Percentiles rank a stretch among this genome's conserved stretches.
phyloP scores from a whole-genome alignment of 805 yeast species.

The Crinitomyces ghanaensis region DNA sequence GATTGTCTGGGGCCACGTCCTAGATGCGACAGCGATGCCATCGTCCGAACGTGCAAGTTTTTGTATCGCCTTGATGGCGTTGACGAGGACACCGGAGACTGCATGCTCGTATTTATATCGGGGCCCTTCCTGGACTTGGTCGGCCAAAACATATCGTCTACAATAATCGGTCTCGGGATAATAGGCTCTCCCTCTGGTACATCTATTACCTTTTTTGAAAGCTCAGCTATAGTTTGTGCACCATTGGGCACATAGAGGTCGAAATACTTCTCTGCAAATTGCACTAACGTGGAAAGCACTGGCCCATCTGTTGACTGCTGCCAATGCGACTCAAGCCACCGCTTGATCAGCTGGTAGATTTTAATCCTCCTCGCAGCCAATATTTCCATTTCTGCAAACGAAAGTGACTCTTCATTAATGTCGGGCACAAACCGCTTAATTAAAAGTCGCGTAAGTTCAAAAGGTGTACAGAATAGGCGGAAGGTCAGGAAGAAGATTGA shows the following conservation, averaged over 20 bases:
- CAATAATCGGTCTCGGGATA: conserved; percentile 11
- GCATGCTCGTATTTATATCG: not conserved
- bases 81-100: conserved; percentile 9
- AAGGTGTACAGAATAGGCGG: conserved; percentile 56
- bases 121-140: not conserved
- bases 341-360: conserved; percentile 56
- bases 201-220: conserved; percentile 11
- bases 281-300: conserved; percentile 56
- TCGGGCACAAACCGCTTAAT: conserved; percentile 33
- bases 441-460: conserved; percentile 56
- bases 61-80: no score
- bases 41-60: no score
- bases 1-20: no score
- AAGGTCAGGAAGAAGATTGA: conserved; percentile 71
- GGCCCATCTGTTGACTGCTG: conserved; percentile 47
- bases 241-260: conserved; percentile 11
- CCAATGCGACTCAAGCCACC: conserved; percentile 93
- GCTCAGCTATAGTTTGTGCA: conserved; percentile 11
- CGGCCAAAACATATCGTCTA: not conserved
- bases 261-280: conserved; percentile 38
- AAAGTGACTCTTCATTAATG: conserved; percentile 37
- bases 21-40: no score
- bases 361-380: conserved; percentile 34
- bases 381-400: conserved; percentile 29
- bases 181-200: conserved; percentile 16